These are phyloP conservation scores for Sclerotinia subarctica DNA, from an alignment of 2,329 filamentous ascomycete genomes.

Conservation along the genomic window DNA sequence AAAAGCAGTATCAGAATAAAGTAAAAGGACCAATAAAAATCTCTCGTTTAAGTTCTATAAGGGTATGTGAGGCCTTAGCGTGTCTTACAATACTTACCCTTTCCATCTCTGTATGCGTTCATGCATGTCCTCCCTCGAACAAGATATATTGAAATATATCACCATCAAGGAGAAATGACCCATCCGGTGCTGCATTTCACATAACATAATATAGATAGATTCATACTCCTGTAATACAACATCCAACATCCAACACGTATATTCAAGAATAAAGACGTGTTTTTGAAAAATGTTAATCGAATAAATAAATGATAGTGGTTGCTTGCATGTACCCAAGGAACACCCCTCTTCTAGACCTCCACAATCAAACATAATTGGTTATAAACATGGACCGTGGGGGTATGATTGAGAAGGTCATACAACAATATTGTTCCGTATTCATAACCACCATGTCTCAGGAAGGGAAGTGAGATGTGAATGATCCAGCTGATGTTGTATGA, in stretches of 20 bases:
- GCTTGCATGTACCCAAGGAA: not conserved
- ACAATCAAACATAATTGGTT: not conserved
- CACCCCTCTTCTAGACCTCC: not conserved
- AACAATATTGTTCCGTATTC: not conserved
- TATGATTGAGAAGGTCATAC: constrained; percentile 4
- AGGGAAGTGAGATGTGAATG: constrained; percentile 7
- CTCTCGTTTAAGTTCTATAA: too few species aligned
- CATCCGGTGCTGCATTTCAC: not conserved
- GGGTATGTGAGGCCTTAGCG: too few species aligned
- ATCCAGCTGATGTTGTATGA: constrained; percentile 15
- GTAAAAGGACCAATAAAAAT: too few species aligned
- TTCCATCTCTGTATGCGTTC: too few species aligned
- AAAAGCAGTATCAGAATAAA: too few species aligned
- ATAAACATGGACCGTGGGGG: not conserved
- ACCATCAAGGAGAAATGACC: not conserved
- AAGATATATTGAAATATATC: not conserved
- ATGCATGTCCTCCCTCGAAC: not conserved
- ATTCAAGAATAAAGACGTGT: not conserved
- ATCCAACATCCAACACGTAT: not conserved
- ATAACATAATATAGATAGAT: not conserved
- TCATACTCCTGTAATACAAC: not conserved
- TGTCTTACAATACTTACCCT: too few species aligned
- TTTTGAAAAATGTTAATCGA: not conserved
- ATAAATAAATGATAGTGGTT: too few species aligned
- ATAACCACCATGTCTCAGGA: not conserved